Evolutionary conservation across 805 yeast species (phyloP).

Genomic region (Candida methanosorbosa): DNA sequence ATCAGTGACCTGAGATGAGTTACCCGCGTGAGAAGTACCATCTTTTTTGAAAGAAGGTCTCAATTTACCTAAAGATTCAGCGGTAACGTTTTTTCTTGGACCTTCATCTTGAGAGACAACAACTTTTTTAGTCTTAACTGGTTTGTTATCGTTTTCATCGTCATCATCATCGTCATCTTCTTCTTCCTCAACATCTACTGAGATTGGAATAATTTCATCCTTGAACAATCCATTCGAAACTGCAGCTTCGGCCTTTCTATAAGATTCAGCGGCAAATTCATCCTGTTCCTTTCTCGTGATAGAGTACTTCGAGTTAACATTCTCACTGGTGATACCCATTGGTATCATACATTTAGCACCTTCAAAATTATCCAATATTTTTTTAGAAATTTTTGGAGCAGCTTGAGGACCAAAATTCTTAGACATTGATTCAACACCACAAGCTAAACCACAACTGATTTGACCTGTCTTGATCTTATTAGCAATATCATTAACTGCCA

Average conservation of each 20-base stretch:
- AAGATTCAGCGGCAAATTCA: slow-evolving; percentile 80
- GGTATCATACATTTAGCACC: slow-evolving; percentile 82
- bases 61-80: slow-evolving; percentile 62
- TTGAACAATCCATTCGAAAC: slow-evolving; percentile 64
- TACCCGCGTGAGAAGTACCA: slow-evolving; percentile 92
- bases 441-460: slow-evolving; percentile 84
- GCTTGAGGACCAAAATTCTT: slow-evolving; percentile 77
- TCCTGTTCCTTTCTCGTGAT: slow-evolving; percentile 73
- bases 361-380: slow-evolving; percentile 28
- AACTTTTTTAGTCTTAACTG: slow-evolving; percentile 17
- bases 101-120: slow-evolving; percentile 50
- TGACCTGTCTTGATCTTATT: slow-evolving; percentile 82
- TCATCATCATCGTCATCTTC: slow-evolving; percentile 53
- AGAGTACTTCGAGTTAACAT: slow-evolving; percentile 62
- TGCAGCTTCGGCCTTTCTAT: slow-evolving; percentile 76
- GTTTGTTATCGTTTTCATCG: slow-evolving; percentile 19
- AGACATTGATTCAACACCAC: slow-evolving; percentile 95
- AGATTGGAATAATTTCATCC: slow-evolving; percentile 83
- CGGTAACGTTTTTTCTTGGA: slow-evolving; percentile 79
- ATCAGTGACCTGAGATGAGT: slow-evolving; percentile 92
- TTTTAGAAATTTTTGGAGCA: slow-evolving; percentile 49
- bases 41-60: slow-evolving; percentile 80
- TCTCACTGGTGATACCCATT: slow-evolving; percentile 95
- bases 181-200: slow-evolving; percentile 45
- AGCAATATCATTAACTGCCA: slow-evolving; percentile 85